Percentiles rank a stretch among this genome's conserved stretches.
Conservation (phyloP, 2,329 filamentous ascomycete species). For the Fusarium nanum region DNA sequence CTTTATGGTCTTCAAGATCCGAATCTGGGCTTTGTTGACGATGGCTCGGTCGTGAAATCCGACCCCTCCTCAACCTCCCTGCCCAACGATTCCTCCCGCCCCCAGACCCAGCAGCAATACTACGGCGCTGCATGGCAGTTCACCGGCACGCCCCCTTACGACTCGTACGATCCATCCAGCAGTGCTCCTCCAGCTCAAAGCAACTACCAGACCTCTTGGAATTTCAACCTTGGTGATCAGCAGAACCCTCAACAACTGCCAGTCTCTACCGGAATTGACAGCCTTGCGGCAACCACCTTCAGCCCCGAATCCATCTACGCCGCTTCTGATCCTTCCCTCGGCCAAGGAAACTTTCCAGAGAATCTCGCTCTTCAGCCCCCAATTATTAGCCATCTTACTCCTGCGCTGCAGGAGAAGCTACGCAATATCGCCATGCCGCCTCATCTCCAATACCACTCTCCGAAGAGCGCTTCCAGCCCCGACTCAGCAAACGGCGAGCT, state of each 20-base stretch:
- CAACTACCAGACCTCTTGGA: slow-evolving; percentile 52
- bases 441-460: slow-evolving; percentile 70
- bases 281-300: slow-evolving; percentile 50
- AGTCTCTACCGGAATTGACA: slow-evolving; percentile 50
- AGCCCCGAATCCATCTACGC: slow-evolving; percentile 53
- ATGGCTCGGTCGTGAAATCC: slow-evolving; percentile 50
- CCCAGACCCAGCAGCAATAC: slow-evolving; percentile 49
- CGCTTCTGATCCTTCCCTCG: slow-evolving; percentile 41
- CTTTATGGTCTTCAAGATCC: slow-evolving; percentile 60
- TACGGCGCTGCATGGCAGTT: slow-evolving; percentile 61
- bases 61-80: slow-evolving; percentile 47
- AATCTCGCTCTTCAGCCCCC: slow-evolving; percentile 47
- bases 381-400: slow-evolving; percentile 58
- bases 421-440: slow-evolving; percentile 73
- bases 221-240: slow-evolving; percentile 49
- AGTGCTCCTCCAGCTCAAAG: slow-evolving; percentile 51
- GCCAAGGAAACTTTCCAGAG: slow-evolving; percentile 48
- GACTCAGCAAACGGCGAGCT: slow-evolving; percentile 64
- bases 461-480: slow-evolving; percentile 68
- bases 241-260: slow-evolving; percentile 50
- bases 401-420: slow-evolving; percentile 70
- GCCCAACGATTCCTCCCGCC: slow-evolving; percentile 51
- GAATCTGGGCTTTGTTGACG: slow-evolving; percentile 53
- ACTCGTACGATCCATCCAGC: slow-evolving; percentile 57
- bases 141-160: slow-evolving; percentile 61